phyloP scores from a whole-genome alignment of 108 stramenopile genomes.

The Pseudonitzschia multiseries region DNA sequence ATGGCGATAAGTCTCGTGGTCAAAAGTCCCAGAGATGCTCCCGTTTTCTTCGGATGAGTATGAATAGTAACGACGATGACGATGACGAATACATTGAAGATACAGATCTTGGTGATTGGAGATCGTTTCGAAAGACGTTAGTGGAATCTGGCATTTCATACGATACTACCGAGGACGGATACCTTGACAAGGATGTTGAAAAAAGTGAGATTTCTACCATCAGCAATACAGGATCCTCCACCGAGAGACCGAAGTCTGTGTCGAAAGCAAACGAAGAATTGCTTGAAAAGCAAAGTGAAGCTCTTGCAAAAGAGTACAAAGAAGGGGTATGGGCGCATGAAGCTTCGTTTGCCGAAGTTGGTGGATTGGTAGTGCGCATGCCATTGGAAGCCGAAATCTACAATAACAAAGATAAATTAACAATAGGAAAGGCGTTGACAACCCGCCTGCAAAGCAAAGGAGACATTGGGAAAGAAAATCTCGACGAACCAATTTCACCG shows the following conservation, averaged over 20 bases:
- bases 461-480: neutral
- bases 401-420: neutral
- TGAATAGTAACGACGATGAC: constrained; percentile 45
- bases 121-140: constrained; percentile 55
- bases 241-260: constrained; percentile 44
- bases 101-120: constrained; percentile 52
- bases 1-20: neutral
- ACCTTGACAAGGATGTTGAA: neutral
- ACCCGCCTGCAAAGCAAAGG: constrained; percentile 24
- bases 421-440: constrained; percentile 25
- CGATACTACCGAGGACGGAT: constrained; percentile 5
- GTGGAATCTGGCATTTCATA: constrained; percentile 14
- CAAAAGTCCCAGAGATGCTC: neutral
- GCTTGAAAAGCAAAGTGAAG: constrained; percentile 48
- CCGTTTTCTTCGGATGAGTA: constrained; percentile 1
- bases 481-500: constrained; percentile 4
- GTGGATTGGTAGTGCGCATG: constrained; percentile 74
- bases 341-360: constrained; percentile 68
- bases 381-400: constrained; percentile 41
- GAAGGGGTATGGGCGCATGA: constrained; percentile 73
- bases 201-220: neutral
- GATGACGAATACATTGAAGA: constrained; percentile 44
- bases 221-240: constrained; percentile 9
- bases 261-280: constrained; percentile 62
- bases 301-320: constrained; percentile 58